Evolutionary conservation across 257 asterid species (phyloP).

Genomic region (Parsonsia alboflavescens): DNA sequence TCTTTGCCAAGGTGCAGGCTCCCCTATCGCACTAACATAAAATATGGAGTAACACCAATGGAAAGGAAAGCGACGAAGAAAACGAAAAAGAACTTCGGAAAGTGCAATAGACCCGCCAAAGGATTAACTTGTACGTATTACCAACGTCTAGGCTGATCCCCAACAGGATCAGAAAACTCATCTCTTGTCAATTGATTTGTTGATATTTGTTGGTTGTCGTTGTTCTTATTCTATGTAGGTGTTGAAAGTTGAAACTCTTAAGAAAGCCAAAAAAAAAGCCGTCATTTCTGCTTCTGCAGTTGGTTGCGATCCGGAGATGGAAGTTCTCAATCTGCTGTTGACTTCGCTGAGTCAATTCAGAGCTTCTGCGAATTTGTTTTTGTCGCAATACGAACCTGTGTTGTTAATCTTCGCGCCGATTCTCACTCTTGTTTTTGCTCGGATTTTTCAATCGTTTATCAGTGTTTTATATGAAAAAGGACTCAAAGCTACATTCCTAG

Average conservation of each 20-base stretch:
- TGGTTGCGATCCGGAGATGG: constrained; percentile 42
- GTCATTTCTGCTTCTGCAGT: not conserved
- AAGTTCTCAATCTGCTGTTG: constrained; percentile 23
- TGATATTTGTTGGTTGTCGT: not conserved
- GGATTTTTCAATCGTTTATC: constrained; percentile 37
- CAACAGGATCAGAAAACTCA: not conserved
- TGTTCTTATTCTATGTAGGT: not conserved
- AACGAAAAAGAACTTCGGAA: not conserved
- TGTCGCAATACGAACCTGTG: constrained; percentile 69
- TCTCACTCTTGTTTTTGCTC: constrained; percentile 48
- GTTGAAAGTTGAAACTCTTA: not conserved
- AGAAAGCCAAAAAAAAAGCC: not conserved
- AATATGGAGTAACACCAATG: too few species aligned
- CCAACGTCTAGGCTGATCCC: not conserved
- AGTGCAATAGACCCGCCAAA: constrained; percentile 8
- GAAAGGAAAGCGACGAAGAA: not conserved
- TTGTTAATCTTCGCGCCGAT: constrained; percentile 47
- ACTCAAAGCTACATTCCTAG: constrained; percentile 46
- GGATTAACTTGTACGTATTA: constrained; percentile 11
- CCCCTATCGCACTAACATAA: too few species aligned
- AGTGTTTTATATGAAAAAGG: constrained; percentile 58
- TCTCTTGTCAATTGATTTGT: not conserved
- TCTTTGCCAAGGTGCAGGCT: too few species aligned
- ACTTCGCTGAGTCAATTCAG: constrained; percentile 40
- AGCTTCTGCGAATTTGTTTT: constrained; percentile 50